phyloP scores from a whole-genome alignment of 139 green algal species.

The Micromonas commoda region DNA sequence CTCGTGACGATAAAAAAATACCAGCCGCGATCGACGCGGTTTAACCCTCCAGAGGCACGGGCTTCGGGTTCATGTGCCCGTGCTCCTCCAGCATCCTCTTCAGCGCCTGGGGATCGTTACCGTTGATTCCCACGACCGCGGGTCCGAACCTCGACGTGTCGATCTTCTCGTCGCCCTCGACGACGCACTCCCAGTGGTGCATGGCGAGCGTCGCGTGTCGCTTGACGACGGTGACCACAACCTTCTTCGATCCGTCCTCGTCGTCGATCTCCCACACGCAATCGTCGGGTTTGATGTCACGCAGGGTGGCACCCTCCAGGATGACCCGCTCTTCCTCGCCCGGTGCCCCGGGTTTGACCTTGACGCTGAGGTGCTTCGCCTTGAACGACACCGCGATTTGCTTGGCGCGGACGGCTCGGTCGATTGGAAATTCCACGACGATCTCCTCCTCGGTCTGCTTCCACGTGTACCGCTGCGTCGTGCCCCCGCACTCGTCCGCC shows the following conservation, averaged over 20 bases:
- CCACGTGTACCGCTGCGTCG: not conserved
- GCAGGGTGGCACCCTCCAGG: not conserved
- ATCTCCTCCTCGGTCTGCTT: conserved; percentile 16
- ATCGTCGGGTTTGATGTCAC: not conserved
- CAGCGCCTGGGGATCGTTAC: not conserved
- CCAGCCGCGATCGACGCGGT: too few relatives aligned
- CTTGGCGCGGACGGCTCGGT: not conserved
- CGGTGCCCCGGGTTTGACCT: not conserved
- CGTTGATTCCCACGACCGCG: conserved; percentile 8
- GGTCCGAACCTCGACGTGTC: not conserved
- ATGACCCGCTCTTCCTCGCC: not conserved
- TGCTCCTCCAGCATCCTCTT: not conserved
- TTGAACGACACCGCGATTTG: not conserved
- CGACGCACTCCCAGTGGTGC: conserved; percentile 2
- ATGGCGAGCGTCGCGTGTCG: not conserved
- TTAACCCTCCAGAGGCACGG: too few relatives aligned
- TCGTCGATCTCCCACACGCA: conserved; percentile 2
- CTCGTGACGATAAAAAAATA: too few relatives aligned
- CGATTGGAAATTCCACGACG: not conserved
- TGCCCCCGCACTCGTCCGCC: conserved; percentile 4
- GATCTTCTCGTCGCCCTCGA: not conserved
- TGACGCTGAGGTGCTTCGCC: not conserved
- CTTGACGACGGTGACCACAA: conserved; percentile 1
- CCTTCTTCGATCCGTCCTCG: not conserved
- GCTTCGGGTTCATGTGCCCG: too few relatives aligned